Base-by-base conservation (phyloP, 306 rosid species). In the Prunus campanulata region DNA sequence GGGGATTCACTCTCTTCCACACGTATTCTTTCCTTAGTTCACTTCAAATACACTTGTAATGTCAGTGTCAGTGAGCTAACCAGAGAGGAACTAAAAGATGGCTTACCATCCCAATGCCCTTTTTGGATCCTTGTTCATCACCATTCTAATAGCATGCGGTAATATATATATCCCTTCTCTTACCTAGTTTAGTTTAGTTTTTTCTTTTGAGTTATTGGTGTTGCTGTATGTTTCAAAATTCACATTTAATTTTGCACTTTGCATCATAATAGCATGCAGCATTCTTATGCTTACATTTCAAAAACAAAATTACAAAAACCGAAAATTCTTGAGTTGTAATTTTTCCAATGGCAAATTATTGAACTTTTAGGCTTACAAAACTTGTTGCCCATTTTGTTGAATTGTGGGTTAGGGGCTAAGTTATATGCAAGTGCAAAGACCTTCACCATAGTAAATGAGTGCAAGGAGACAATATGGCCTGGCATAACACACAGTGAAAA, bases 391-490 rank as follows among this genome's bases (percentile, higher is more conserved):
- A 46, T 72, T 54, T 47, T 61, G 51, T 74, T 30, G 52, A 3
- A 10, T 48, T 11, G 52, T 48, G 71, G 35, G 18, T 78, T 80
- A 86, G 89, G 68, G 65, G 78, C 72, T 50, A 59, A 71, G 27
- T 46, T 64, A 14, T 71, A 81, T 19, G 79, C 66, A 72, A 78
- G 90, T 78, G 81, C 51, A 2, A 80, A 78, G 71, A 72, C 67
- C 25, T 86, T 88, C 83, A 81, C 90, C 49, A 1, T 90, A 30
- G 90, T 84, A 42, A 90, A 90, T 62, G 35, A 71, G 81, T 87
- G 92, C 86, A 82, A 90, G 54, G 90, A 90, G 42, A 86, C 84
- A 54, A 77, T 90, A 74, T 90, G 92, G 95, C 92, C 90, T 3
- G 92, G 85, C 16, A 79, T 86, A 18, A 87, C 90, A 20, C 80